Conservation (phyloP, 2,329 filamentous ascomycete species). For the Colletotrichum orbiculare region DNA sequence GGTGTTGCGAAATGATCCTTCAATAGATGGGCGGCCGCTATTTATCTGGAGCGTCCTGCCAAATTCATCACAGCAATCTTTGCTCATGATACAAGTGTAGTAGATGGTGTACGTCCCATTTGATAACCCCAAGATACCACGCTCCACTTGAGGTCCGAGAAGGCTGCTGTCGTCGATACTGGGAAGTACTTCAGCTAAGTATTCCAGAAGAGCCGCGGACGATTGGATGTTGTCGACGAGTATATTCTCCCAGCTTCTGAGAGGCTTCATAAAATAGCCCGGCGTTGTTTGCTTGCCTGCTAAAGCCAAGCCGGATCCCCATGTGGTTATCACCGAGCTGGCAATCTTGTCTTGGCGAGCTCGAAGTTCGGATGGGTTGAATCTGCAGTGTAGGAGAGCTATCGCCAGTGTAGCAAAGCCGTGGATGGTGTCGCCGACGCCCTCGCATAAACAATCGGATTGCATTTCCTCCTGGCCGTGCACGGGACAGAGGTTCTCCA, state of each 20-base stretch:
- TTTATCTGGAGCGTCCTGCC: neutral
- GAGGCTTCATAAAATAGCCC: too few species aligned
- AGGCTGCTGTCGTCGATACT: too few species aligned
- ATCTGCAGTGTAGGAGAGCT: neutral
- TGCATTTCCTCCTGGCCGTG: neutral
- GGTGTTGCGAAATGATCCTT: neutral
- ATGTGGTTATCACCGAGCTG: accelerated
- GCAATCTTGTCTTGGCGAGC: neutral
- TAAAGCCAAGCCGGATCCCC: neutral
- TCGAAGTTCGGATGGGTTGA: neutral
- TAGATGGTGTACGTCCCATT: neutral
- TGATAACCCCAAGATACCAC: neutral
- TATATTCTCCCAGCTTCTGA: too few species aligned
- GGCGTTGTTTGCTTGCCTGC: too few species aligned
- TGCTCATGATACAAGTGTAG: neutral
- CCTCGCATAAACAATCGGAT: neutral
- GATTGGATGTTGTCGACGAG: too few species aligned
- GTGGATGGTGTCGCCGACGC: neutral
- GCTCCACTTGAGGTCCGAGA: too few species aligned
- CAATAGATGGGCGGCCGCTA: neutral
- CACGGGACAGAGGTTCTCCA: neutral
- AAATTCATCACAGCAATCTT: neutral
- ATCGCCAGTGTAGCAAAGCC: neutral
- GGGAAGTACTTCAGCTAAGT: neutral
- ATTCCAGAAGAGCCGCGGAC: neutral